Percentiles rank a stretch among this genome's conserved stretches.
phyloP scores from a whole-genome alignment of 768 basidiomycete genomes.

The Mycena vulgaris region DNA sequence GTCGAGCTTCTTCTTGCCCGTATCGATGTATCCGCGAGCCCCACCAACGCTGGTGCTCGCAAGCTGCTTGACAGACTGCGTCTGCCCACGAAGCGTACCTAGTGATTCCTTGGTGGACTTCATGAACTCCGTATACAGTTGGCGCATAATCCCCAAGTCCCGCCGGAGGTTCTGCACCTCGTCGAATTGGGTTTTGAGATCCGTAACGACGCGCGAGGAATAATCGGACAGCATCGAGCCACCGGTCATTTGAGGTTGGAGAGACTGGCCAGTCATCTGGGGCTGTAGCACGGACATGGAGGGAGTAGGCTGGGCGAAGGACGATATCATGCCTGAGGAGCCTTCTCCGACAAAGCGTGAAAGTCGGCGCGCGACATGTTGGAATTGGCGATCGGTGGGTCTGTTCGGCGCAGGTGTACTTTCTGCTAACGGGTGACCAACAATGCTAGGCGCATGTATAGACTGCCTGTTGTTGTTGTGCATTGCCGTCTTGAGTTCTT shows the following conservation, averaged over 20 bases:
- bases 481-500: slow-evolving; percentile 85
- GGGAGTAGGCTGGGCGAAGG: slow-evolving; percentile 38
- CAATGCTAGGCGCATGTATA: slow-evolving; percentile 60
- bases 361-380: slow-evolving; percentile 78
- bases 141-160: slow-evolving; percentile 94
- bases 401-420: slow-evolving; percentile 75
- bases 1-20: slow-evolving; percentile 94
- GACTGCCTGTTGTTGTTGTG: slow-evolving; percentile 68
- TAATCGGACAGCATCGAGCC: slow-evolving; percentile 83
- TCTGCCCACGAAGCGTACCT: slow-evolving; percentile 83
- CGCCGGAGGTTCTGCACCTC: slow-evolving; percentile 95
- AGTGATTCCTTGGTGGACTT: slow-evolving; percentile 92
- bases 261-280: slow-evolving; percentile 78
- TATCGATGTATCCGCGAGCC: slow-evolving; percentile 89
- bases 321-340: slow-evolving; percentile 44
- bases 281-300: slow-evolving; percentile 60
- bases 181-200: slow-evolving; percentile 94
- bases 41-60: slow-evolving; percentile 88
- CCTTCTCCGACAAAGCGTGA: slow-evolving; percentile 77
- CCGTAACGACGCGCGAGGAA: slow-evolving; percentile 79
- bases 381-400: slow-evolving; percentile 85
- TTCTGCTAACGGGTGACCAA: slow-evolving; percentile 72
- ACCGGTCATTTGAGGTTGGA: slow-evolving; percentile 82
- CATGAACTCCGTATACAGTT: slow-evolving; percentile 95
- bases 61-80: slow-evolving; percentile 89